Base-by-base conservation (phyloP, 208 protist genomes). In the Crithidia mellificae region DNA sequence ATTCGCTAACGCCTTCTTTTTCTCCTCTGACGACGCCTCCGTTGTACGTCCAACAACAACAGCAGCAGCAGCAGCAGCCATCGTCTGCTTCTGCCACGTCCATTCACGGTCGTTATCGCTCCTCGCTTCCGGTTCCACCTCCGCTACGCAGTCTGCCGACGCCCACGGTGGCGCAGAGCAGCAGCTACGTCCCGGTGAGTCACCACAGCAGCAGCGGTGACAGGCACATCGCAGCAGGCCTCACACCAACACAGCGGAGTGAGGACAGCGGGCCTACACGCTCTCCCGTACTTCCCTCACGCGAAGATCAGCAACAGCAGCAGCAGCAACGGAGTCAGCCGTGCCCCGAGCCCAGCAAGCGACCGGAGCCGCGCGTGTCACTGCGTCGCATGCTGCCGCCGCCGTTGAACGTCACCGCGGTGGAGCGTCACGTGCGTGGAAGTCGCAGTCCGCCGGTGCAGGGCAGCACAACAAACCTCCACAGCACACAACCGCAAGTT, bases 131-230 rank as follows among this genome's bases (percentile, higher is more conserved):
- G 4, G 43, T 57, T 14, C 69, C 69, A 6, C 69, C 69, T 15
- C 61, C 69, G 69, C 52, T 74, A 44, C 61, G 69, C 51, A 74
- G 52, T 19, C 44, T 68, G 36, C 22, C 34, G 2, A 41, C 43
- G 14, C 27, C 56, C 7, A n/a, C 56, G 0, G 50, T 46, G 2
- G n/a, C 25, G 2, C 49, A 41, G 14, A 57, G 41, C 15, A 36
- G 20, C 41, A 53, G 27, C 19, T 17, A 14, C n/a, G n/a, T n/a
- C n/a, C n/a, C n/a, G n/a, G n/a, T n/a, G n/a, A n/a, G n/a, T n/a
- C n/a, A n/a, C 52, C 22, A 2, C 27, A 34, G 29, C 22, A 51
- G 14, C 50, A 36, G 20, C n/a, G 50, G 5, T 36, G 7, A 27
- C 11, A 5, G 5, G 34, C 34, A 38, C 11, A n/a, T n/a, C n/a